Evolutionary conservation across 2,329 filamentous ascomycete genomes (phyloP).

Genomic region (Cadophora malorum): DNA sequence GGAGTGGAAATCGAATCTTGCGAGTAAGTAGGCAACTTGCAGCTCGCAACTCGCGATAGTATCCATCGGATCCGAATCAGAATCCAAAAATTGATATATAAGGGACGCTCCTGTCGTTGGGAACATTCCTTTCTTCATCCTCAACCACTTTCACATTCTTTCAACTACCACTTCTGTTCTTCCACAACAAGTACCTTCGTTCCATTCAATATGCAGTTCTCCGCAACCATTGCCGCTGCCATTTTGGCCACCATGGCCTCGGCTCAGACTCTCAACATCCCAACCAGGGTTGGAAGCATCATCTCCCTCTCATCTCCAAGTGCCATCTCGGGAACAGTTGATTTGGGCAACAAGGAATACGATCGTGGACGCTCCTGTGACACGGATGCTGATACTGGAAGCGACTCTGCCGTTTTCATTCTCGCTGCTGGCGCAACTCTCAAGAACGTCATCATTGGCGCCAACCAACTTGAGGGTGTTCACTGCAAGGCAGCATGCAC

Average conservation of each 20-base stretch:
- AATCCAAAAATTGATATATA: background rate
- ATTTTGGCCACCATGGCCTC: constrained; percentile 30
- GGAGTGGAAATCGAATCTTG: background rate
- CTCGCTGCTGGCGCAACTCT: constrained; percentile 57
- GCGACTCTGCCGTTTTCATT: constrained; percentile 56
- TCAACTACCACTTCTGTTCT: constrained; percentile 3
- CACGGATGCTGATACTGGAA: constrained; percentile 34
- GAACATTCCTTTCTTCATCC: background rate
- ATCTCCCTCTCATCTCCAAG: constrained; percentile 21
- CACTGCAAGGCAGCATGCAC: constrained; percentile 57
- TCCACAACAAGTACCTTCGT: constrained; percentile 4
- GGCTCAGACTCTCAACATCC: constrained; percentile 33
- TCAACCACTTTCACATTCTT: constrained; percentile 1
- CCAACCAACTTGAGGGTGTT: constrained; percentile 52
- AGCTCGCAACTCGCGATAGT: background rate
- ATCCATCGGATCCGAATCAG: background rate
- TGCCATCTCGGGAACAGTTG: constrained; percentile 30
- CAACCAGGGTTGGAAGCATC: constrained; percentile 30
- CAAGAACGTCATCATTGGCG: constrained; percentile 60
- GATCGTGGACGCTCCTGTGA: constrained; percentile 34
- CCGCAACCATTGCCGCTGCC: constrained; percentile 28
- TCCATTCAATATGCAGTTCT: constrained; percentile 32
- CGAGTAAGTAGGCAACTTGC: background rate
- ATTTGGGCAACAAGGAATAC: constrained; percentile 36
- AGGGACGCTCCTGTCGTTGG: background rate